Conservation (phyloP, 169 alveolate genomes). For the Besnoitia besnoiti region DNA sequence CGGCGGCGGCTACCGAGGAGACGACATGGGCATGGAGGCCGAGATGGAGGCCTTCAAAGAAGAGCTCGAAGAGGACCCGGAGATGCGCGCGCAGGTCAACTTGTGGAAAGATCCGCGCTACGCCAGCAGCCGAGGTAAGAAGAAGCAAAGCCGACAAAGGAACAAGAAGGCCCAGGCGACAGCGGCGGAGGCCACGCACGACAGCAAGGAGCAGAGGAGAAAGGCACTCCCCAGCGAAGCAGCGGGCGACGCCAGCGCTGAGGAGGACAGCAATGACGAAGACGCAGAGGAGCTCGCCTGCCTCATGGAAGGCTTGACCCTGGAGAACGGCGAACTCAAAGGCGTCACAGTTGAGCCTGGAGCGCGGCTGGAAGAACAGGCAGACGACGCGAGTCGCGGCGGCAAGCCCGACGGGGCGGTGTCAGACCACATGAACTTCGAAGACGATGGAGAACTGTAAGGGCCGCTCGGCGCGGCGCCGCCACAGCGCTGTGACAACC, state of each 20-base stretch:
- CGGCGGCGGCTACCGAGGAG: background rate
- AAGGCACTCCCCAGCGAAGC: background rate
- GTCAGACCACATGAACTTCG: background rate
- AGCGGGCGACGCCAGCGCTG: background rate
- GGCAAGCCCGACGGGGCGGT: background rate
- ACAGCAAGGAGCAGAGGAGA: background rate
- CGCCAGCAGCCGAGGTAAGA: background rate
- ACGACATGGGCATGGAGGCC: constrained; percentile 23
- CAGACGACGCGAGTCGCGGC: background rate
- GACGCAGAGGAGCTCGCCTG: constrained; percentile 44
- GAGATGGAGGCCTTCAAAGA: constrained; percentile 66
- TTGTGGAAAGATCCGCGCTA: constrained; percentile 61
- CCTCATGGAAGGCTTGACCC: constrained; percentile 64
- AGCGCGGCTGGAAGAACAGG: background rate
- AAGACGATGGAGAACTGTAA: background rate
- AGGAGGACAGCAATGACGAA: background rate
- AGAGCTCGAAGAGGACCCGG: constrained; percentile 67
- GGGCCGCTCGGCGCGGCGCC: background rate
- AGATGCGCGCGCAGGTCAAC: constrained; percentile 57
- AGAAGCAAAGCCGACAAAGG: background rate
- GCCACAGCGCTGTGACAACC: too few relatives aligned
- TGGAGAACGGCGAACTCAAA: constrained; percentile 35
- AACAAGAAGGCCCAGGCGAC: background rate
- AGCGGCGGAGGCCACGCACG: background rate
- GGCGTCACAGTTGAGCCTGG: constrained; percentile 12